Percentiles rank a stretch among this genome's conserved stretches.
These are phyloP conservation scores for Coffea canephora DNA, from an alignment of 257 asterid species.

Conservation along the genomic window DNA sequence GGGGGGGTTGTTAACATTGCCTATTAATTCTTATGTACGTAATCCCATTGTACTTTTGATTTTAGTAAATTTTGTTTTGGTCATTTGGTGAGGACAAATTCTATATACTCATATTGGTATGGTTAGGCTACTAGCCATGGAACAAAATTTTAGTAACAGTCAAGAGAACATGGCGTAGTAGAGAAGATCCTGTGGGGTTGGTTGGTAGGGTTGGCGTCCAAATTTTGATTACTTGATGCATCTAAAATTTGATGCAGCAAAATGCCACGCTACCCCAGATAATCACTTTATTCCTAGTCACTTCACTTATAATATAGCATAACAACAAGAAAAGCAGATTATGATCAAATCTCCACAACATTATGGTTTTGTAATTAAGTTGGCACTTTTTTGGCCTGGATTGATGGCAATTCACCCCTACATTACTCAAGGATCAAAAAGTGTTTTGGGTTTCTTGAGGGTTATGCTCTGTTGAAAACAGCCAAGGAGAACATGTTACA, in stretches of 20 bases:
- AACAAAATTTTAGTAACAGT: conserved; percentile 35
- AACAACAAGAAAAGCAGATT: not conserved
- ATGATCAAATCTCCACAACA: not conserved
- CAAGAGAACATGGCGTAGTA: conserved; percentile 14
- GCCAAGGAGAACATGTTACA: too few species aligned
- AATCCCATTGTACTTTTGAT: not conserved
- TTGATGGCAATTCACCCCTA: not conserved
- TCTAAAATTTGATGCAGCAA: too few species aligned
- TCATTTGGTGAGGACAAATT: conserved; percentile 10
- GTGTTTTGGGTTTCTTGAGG: not conserved
- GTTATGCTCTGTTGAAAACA: not conserved
- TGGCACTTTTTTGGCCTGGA: not conserved
- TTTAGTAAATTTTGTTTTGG: not conserved
- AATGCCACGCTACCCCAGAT: not conserved
- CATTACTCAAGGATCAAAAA: not conserved
- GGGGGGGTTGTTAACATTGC: not conserved
- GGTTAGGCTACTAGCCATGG: conserved; percentile 76
- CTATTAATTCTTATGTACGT: not conserved
- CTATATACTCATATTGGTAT: conserved; percentile 40
- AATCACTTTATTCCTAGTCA: not conserved
- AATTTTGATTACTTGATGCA: conserved; percentile 27
- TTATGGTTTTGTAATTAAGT: not conserved
- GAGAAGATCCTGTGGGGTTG: conserved; percentile 20
- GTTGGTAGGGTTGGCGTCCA: conserved; percentile 93
- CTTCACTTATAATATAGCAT: not conserved